Base-by-base conservation (phyloP, 192 early-diverging fungal genomes). In the Funneliformis geosporum region DNA sequence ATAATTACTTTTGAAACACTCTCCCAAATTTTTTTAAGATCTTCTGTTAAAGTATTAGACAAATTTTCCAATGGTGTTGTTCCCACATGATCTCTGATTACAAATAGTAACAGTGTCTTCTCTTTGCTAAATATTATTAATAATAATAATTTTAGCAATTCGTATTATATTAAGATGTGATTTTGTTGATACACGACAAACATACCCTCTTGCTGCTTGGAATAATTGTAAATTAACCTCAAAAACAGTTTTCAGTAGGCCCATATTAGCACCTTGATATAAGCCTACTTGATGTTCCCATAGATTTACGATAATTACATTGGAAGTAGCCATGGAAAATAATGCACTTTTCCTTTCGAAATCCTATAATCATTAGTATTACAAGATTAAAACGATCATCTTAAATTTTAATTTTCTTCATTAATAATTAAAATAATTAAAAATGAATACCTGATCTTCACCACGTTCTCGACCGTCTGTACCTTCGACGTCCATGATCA, bases 221-320 rank as follows among this genome's bases (percentile, higher is more conserved):
- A 99, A 99, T 47, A 99, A 89, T 84, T 99, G 95, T 80, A 99
- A 83, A 82, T 99, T 99, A 46, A 99, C 98, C 77, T 99, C 98
- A 85, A 99, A 93, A 0, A 99, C 98, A 7, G 97, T 99, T 86
- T 98, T 99, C 23, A 99, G 86, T 55, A 99, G 86, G 23, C 96
- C 96, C 96, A 99, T 96, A 81, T 99, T 99, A 44, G 98, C 98
- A 28, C 98, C 97, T 82, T 99, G 95, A 88, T 99, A 99, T 42
- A 99, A 87, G 42, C 97, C 98, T 38, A 99, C 96, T 82, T 93
- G 93, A 83, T 97, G 93, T 81, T 99, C 98, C 95, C 97, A 99
- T 87, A 99, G 90, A 84, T 99, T 99, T 73, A 99, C 90, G 60
- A 99, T 92, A 62, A 99, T 88, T 42, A 99, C 97, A 83, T 99